These are phyloP conservation scores for Eurotiales sp. DNA, from an alignment of 2,329 filamentous ascomycete genomes.

Conservation along the genomic window DNA sequence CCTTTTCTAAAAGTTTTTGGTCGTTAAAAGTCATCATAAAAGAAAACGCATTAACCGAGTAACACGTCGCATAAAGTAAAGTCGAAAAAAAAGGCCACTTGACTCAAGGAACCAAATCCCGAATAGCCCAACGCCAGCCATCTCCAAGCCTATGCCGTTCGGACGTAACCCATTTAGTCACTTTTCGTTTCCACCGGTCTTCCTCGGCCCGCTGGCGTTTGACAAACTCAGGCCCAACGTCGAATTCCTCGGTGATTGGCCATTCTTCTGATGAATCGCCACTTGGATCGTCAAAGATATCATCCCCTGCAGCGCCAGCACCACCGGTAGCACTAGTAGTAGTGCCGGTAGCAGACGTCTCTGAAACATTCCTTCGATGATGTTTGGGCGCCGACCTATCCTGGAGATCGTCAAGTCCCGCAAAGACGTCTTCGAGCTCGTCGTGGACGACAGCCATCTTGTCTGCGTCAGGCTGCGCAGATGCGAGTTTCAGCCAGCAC, in stretches of 20 bases:
- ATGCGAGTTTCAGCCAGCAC: conserved; percentile 87
- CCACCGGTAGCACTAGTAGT: too few species aligned
- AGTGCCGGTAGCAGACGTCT: conserved; percentile 18
- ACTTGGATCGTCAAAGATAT: conserved; percentile 37
- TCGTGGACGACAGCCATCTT: conserved; percentile 61
- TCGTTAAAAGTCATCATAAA: conserved; percentile 7
- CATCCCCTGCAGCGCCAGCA: conserved; percentile 24
- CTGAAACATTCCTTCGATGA: conserved; percentile 18
- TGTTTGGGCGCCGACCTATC: conserved; percentile 48
- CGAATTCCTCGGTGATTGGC: conserved; percentile 92
- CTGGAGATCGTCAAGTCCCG: conserved; percentile 87
- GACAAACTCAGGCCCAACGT: conserved; percentile 93
- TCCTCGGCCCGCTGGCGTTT: conserved; percentile 87
- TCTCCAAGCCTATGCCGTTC: conserved; percentile 46
- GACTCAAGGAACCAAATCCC: conserved; percentile 38
- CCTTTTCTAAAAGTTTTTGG: not conserved
- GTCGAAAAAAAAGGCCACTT: not conserved
- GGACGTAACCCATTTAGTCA: conserved; percentile 74
- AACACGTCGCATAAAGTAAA: conserved; percentile 6
- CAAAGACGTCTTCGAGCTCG: conserved; percentile 90
- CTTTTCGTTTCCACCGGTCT: conserved; percentile 82
- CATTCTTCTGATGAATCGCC: conserved; percentile 63
- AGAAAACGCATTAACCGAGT: not conserved
- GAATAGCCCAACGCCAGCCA: conserved; percentile 73
- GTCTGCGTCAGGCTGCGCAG: conserved; percentile 33